Evolutionary conservation across 768 basidiomycete genomes (phyloP).

Genomic region (Nidularia sp.): DNA sequence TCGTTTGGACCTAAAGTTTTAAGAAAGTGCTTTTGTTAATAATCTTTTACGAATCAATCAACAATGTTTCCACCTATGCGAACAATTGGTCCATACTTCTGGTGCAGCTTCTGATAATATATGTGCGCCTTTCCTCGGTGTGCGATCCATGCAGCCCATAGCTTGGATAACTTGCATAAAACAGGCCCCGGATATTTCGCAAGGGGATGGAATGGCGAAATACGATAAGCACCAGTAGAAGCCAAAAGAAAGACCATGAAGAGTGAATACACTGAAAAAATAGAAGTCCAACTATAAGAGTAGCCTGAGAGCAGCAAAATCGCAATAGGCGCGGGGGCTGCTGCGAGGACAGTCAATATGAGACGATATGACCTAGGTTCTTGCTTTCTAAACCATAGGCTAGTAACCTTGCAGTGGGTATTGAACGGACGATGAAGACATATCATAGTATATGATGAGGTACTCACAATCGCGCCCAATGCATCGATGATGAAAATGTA

Average conservation of each 20-base stretch:
- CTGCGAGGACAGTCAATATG: too few relatives aligned
- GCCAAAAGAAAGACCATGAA: background rate
- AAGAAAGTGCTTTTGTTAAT: background rate
- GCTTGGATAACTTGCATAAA: constrained; percentile 31
- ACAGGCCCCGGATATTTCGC: constrained; percentile 42
- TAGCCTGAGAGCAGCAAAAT: too few relatives aligned
- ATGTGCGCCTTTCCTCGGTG: constrained; percentile 35
- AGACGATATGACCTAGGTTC: too few relatives aligned
- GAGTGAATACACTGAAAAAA: too few relatives aligned
- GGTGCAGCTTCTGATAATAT: constrained; percentile 39
- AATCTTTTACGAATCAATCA: background rate
- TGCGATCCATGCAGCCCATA: constrained; percentile 26
- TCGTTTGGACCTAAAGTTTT: constrained; percentile 39
- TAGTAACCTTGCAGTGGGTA: too few relatives aligned
- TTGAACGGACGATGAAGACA: too few relatives aligned
- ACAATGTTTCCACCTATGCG: constrained; percentile 38
- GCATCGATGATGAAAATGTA: too few relatives aligned
- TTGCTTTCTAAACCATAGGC: too few relatives aligned
- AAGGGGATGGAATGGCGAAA: constrained; percentile 45
- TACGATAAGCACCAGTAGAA: constrained; percentile 29
- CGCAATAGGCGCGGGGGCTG: too few relatives aligned
- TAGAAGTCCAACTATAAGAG: too few relatives aligned
- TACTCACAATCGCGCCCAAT: too few relatives aligned
- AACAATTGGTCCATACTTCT: constrained; percentile 47
- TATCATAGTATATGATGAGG: too few relatives aligned